These are phyloP conservation scores for Pouteria glomerata DNA, from an alignment of 148 eudicot genomes.

Conservation along the genomic window DNA sequence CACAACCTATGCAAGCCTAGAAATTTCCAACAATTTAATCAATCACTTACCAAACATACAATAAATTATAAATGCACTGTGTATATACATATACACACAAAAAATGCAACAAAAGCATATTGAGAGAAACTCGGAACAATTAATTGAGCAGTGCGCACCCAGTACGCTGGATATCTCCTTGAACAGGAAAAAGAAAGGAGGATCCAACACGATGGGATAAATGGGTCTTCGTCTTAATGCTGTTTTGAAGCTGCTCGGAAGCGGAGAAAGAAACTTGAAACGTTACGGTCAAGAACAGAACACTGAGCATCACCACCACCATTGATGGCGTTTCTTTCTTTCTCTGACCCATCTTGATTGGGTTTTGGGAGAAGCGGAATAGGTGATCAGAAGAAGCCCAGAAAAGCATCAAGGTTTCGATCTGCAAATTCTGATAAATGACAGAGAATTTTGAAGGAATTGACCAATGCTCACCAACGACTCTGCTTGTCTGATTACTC, in stretches of 20 bases:
- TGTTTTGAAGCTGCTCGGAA: neutral
- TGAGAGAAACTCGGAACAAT: neutral
- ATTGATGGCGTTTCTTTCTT: conserved; percentile 7
- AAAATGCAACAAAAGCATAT: neutral
- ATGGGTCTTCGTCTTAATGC: neutral
- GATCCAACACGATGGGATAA: neutral
- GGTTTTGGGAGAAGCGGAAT: neutral
- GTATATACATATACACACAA: neutral
- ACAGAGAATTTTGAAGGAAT: neutral
- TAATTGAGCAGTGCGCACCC: neutral
- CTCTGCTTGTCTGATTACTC: no score
- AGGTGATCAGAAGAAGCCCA: neutral
- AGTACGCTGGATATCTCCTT: neutral
- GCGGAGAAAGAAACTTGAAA: neutral
- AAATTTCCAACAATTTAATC: neutral
- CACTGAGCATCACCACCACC: neutral
- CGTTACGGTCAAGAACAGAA: neutral
- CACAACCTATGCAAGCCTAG: neutral
- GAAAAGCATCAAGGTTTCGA: neutral
- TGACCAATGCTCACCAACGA: neutral
- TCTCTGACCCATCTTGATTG: neutral
- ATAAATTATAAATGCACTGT: neutral
- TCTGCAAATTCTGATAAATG: neutral
- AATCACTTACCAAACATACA: neutral
- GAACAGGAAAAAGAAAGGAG: conserved; percentile 7